Percentiles rank a stretch among this genome's conserved stretches.
Evolutionary conservation across 805 yeast genomes (phyloP).

Genomic region (Ascoidea rubescens): DNA sequence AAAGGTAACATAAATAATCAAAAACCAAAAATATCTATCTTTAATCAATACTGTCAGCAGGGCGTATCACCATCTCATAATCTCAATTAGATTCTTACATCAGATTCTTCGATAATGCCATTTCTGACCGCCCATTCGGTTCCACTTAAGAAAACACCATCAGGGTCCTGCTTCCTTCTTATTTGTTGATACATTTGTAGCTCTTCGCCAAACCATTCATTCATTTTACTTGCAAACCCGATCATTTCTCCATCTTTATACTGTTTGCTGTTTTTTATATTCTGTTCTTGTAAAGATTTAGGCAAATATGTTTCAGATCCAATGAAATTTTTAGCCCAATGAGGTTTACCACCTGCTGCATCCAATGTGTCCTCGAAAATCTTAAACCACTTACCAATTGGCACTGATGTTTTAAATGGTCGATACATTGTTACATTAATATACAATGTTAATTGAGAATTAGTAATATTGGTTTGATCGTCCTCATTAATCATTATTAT

Average conservation of each 20-base stretch:
- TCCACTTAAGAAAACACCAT: slow-evolving; percentile 67
- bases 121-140: slow-evolving; percentile 72
- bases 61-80: too few relatives aligned
- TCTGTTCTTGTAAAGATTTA: slow-evolving; percentile 14
- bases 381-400: slow-evolving; percentile 68
- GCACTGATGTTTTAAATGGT: slow-evolving; percentile 71
- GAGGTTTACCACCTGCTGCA: slow-evolving; percentile 85
- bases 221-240: slow-evolving; percentile 58
- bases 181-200: slow-evolving; percentile 45
- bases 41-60: too few relatives aligned
- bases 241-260: slow-evolving; percentile 57
- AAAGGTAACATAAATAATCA: too few relatives aligned
- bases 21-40: too few relatives aligned
- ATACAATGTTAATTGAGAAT: slow-evolving; percentile 71
- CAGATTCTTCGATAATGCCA: slow-evolving; percentile 36
- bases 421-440: slow-evolving; percentile 92
- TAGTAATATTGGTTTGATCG: slow-evolving; percentile 39
- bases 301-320: slow-evolving; percentile 29
- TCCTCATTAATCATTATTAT: slow-evolving; percentile 1
- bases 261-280: slow-evolving; percentile 18
- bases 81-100: too few relatives aligned
- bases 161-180: slow-evolving; percentile 63
- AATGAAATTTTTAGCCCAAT: slow-evolving; percentile 94
- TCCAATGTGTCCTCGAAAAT: slow-evolving; percentile 69
- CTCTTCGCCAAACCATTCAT: slow-evolving; percentile 71